A percentile compares a stretch with the other conserved stretches of the same genome.
Evolutionary conservation across 2,329 filamentous ascomycete genomes (phyloP).

Genomic region (Talaromyces sp.): DNA sequence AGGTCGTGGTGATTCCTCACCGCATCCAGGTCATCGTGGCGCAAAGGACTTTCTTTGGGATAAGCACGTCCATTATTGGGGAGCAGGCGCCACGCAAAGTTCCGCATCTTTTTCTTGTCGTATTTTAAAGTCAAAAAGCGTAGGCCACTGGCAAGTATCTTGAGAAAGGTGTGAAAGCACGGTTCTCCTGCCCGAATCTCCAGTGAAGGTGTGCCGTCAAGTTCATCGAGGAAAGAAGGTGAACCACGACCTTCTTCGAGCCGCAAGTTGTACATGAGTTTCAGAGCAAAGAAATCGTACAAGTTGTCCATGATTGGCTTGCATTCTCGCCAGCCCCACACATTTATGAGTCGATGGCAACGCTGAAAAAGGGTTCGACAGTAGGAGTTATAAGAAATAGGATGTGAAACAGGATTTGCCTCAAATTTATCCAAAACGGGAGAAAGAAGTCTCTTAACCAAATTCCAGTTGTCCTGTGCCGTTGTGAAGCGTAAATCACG

Average conservation of each 20-base stretch:
- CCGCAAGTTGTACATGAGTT: slow-evolving; percentile 54
- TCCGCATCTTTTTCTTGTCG: slow-evolving; percentile 57
- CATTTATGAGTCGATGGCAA: slow-evolving; percentile 56
- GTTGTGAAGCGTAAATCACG: slow-evolving; percentile 45
- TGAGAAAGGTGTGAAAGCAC: slow-evolving; percentile 63
- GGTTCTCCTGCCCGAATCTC: slow-evolving; percentile 52
- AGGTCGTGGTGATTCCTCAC: slow-evolving; percentile 65
- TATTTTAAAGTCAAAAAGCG: slow-evolving; percentile 50
- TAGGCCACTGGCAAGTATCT: slow-evolving; percentile 57
- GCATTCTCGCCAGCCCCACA: slow-evolving; percentile 62
- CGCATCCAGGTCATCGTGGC: slow-evolving; percentile 58
- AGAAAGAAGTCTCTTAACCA: slow-evolving; percentile 50
- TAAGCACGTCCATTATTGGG: slow-evolving; percentile 65
- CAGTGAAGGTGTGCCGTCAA: slow-evolving; percentile 49
- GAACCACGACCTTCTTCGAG: slow-evolving; percentile 57
- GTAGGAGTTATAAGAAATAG: slow-evolving; percentile 58
- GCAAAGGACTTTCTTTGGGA: slow-evolving; percentile 59
- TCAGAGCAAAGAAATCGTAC: slow-evolving; percentile 63
- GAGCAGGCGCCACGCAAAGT: slow-evolving; percentile 60
- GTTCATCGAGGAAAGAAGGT: slow-evolving; percentile 55
- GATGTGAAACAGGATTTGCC: slow-evolving; percentile 41
- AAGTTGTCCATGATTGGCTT: slow-evolving; percentile 56
- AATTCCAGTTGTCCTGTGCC: slow-evolving; percentile 53
- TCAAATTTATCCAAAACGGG: slow-evolving; percentile 53
- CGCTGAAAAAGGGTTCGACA: slow-evolving; percentile 55